These are phyloP conservation scores for Wilhelminamyces savonicus DNA, from an alignment of 805 yeast species.

Conservation along the genomic window DNA sequence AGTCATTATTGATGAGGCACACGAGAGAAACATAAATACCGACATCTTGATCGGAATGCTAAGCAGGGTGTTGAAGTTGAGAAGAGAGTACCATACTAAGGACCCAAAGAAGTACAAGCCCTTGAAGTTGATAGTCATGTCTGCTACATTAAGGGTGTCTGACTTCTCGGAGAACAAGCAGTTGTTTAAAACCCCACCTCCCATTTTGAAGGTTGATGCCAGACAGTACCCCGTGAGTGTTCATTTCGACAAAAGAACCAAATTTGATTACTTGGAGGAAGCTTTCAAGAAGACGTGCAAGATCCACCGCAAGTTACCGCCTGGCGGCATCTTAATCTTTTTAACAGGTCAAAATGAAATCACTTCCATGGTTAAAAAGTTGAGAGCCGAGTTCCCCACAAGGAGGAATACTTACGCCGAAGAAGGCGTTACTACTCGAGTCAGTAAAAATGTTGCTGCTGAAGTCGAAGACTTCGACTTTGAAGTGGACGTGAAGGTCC, in stretches of 20 bases:
- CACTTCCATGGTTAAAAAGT: slow-evolving; percentile 59
- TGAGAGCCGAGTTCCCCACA: slow-evolving; percentile 65
- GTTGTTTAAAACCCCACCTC: slow-evolving; percentile 72
- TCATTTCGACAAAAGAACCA: slow-evolving; percentile 81
- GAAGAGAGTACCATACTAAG: slow-evolving; percentile 46
- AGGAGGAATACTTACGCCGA: slow-evolving; percentile 24
- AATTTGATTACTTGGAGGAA: slow-evolving; percentile 75
- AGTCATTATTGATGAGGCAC: slow-evolving; percentile 93
- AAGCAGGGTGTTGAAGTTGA: slow-evolving; percentile 73
- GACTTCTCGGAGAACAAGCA: slow-evolving; percentile 82
- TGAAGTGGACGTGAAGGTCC: slow-evolving; percentile 37
- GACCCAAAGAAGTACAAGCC: slow-evolving; percentile 49
- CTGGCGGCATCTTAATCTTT: slow-evolving; percentile 89
- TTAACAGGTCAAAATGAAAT: slow-evolving; percentile 96
- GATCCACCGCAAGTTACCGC: slow-evolving; percentile 80
- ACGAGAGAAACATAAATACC: slow-evolving; percentile 92
- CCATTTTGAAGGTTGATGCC: slow-evolving; percentile 82
- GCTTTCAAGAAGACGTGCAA: slow-evolving; percentile 80
- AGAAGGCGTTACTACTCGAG: slow-evolving; percentile 30
- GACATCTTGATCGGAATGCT: slow-evolving; percentile 94
- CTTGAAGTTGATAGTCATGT: slow-evolving; percentile 85
- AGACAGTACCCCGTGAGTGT: slow-evolving; percentile 91
- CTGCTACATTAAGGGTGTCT: slow-evolving; percentile 90
- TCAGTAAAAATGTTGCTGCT: slow-evolving; percentile 54
- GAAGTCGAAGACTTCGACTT: slow-evolving; percentile 90